These are phyloP conservation scores for Drechslera avenae DNA, from an alignment of 2,329 filamentous ascomycete genomes.

Conservation along the genomic window DNA sequence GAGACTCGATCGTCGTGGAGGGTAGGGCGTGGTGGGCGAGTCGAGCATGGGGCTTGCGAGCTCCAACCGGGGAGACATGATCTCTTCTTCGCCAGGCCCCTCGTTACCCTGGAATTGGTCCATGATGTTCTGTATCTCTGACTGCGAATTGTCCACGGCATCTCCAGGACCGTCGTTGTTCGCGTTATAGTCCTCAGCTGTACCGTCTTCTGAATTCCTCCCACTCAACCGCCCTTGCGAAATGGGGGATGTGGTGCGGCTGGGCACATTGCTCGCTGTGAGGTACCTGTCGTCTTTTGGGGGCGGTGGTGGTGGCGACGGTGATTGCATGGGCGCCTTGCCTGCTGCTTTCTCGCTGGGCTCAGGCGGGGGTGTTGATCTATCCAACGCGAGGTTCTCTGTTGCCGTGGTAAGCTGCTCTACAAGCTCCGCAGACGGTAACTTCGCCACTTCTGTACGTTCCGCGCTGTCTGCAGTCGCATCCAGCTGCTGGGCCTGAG, in stretches of 20 bases:
- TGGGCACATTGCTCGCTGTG: conserved; percentile 49
- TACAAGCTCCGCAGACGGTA: conserved; percentile 14
- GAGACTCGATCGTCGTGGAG: conserved; percentile 84
- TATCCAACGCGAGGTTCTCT: conserved; percentile 12
- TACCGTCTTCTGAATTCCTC: conserved; percentile 46
- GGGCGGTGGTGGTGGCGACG: conserved; percentile 55
- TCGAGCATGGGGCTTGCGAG: conserved; percentile 78
- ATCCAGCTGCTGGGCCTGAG: background rate
- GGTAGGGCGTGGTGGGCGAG: conserved; percentile 67
- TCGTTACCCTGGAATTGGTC: conserved; percentile 83
- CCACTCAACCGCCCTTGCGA: conserved; percentile 47
- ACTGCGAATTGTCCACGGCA: conserved; percentile 65
- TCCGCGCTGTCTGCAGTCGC: background rate
- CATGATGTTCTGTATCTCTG: conserved; percentile 97
- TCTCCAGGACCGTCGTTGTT: conserved; percentile 45
- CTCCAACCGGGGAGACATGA: conserved; percentile 89
- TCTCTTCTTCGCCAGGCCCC: conserved; percentile 75
- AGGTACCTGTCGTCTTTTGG: conserved; percentile 60
- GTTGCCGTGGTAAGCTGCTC: conserved; percentile 29
- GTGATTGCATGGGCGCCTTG: conserved; percentile 40
- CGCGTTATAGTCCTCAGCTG: conserved; percentile 57
- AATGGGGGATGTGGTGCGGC: conserved; percentile 42
- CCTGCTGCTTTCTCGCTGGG: conserved; percentile 30
- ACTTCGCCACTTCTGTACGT: conserved; percentile 3
- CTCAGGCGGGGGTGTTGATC: conserved; percentile 29